Percentiles rank a stretch among this genome's conserved stretches.
Evolutionary conservation across 169 alveolate genomes (phyloP).

Genomic region (Perkinsus marinus): DNA sequence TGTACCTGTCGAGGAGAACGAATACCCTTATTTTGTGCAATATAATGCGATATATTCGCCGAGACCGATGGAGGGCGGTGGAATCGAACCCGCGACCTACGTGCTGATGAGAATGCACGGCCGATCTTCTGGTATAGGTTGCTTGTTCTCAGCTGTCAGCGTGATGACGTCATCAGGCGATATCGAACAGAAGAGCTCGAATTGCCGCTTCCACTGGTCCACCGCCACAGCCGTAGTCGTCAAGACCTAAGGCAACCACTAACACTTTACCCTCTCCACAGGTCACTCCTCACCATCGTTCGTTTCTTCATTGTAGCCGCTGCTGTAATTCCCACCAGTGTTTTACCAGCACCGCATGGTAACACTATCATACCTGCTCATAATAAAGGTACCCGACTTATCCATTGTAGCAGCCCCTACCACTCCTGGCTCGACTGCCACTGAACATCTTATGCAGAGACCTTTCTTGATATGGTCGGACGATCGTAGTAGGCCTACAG

Average conservation of each 20-base stretch:
- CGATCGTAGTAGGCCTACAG: conserved; percentile 68
- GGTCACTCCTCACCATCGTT: conserved; percentile 49
- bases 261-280: neutral
- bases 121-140: conserved; percentile 8
- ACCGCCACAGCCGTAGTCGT: conserved; percentile 79
- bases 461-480: conserved; percentile 78
- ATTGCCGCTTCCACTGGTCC: conserved; percentile 76
- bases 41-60: no score
- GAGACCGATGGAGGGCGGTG: neutral
- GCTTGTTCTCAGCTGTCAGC: conserved; percentile 86
- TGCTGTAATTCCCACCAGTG: conserved; percentile 97
- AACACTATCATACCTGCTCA: conserved; percentile 79
- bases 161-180: conserved; percentile 65
- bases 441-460: conserved; percentile 92
- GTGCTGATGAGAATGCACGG: neutral
- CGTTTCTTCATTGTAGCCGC: conserved; percentile 87
- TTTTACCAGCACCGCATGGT: conserved; percentile 99
- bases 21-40: no score
- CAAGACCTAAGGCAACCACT: conserved; percentile 4
- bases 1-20: conserved; percentile 60
- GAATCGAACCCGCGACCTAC: neutral
- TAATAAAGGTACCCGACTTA: neutral
- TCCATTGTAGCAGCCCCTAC: conserved; percentile 20
- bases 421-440: conserved; percentile 95
- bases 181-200: conserved; percentile 72